Base-by-base conservation (phyloP, 83 land plant genomes). In the Diphasiastrum complanatum region DNA sequence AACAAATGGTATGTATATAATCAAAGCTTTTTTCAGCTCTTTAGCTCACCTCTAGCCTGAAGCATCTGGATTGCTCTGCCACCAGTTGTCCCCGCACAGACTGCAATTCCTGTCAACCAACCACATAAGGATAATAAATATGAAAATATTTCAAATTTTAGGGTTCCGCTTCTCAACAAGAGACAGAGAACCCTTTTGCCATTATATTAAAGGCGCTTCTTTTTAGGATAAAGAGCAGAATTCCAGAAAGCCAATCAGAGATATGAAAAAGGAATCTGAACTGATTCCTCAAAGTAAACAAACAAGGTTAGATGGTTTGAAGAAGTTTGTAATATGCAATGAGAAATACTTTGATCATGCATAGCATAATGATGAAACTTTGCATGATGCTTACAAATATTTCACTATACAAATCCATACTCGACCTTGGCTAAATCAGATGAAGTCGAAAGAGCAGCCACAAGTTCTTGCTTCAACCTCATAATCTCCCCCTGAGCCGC, bases 21-120 rank as follows among this genome's bases (percentile, higher is more conserved):
- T n/a, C n/a, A n/a, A n/a, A n/a, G n/a, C n/a, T n/a, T n/a, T n/a
- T n/a, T n/a, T n/a, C n/a, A n/a, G n/a, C n/a, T n/a, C n/a, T n/a
- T n/a, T n/a, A n/a, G 23, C 53, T 54, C 73, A 90, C 97, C 96
- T 93, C 99, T 49, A 93, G 77, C 70, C 81, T 85, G 68, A 93
- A 93, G 61, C 96, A 85, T 59, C 99, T 81, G 0, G 99, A 83
- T 68, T 93, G 99, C 70, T 93, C 99, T 64, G 88, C 74, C 33
- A 79, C 96, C 66, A 93, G 88, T 68, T 89, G 99, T 25, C 88
- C 79, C 27, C 99, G 91, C 5, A 83, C 85, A 60, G 99, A 85
- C 64, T 82, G 91, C 37, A 93, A 85, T 61, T 93, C 99, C 95
- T 91, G 63, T 45, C 52, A 22, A 33, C 32, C 14, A 24, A 26